phyloP scores from a whole-genome alignment of 768 basidiomycete species.

The Holtermannia corniformis region DNA sequence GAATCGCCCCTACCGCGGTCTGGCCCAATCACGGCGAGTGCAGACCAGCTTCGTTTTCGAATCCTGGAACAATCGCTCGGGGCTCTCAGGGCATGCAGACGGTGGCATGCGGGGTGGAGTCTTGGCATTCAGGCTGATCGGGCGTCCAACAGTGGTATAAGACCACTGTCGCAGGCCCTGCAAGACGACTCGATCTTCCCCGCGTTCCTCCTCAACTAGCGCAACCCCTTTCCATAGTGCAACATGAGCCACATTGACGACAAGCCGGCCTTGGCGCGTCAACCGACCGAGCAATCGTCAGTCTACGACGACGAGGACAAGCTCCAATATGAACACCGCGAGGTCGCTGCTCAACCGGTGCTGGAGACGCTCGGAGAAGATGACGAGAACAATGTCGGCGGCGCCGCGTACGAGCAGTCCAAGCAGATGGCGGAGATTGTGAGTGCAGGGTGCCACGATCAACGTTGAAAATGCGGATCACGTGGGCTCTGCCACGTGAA shows the following conservation, averaged over 20 bases:
- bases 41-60: neutral
- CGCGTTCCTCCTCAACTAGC: no score
- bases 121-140: no score
- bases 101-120: no score
- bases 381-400: constrained; percentile 30
- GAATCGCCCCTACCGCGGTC: no score
- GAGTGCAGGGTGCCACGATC: constrained; percentile 5
- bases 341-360: neutral
- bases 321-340: neutral
- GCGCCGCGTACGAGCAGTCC: constrained; percentile 31
- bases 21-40: no score
- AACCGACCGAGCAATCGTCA: neutral
- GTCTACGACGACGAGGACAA: neutral
- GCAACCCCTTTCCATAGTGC: no score
- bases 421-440: constrained; percentile 34
- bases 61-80: neutral
- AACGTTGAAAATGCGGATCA: no score
- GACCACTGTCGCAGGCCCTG: no score
- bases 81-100: neutral
- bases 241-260: neutral
- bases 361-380: constrained; percentile 11
- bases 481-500: no score
- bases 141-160: no score
- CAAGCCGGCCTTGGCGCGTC: neutral
- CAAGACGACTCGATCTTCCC: no score